Base-by-base conservation (phyloP, 257 asterid species). In the Solanum megistacrolobum region DNA sequence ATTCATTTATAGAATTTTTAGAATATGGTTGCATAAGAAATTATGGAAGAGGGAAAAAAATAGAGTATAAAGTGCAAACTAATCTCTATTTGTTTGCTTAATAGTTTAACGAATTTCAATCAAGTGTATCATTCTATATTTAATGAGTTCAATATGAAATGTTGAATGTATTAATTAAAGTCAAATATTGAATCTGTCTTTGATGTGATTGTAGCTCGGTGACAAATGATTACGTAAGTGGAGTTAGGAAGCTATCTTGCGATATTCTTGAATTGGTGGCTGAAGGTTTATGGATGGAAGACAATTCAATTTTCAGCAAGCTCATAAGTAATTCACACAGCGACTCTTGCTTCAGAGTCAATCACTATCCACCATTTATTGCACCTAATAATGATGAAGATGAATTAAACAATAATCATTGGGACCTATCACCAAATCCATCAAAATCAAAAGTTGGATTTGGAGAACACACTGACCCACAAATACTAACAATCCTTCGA, bases 381-480 rank as follows among this genome's bases (percentile, higher is more conserved):
- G 14, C 66, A 79, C 68, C 68, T 43, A 81, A 41, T 62, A 2
- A 11, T 66, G 3, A 39, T 78, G 23, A 41, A 12, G 13, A 41
- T 41, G 62, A 78, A 39, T 7, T 12, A 5, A 27, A 6, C 13
- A 10, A 36, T 7, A 43, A 78, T 43, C 23, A 46, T 27, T 43
- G 39, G 66, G 85, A 27, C 84, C 88, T 7, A n/a, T 34, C 81
- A n/a, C 12, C 10, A 2, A 25, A 41, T 52, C 88, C 38, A 27
- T 68, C 89, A n/a, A 90, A 92, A 58, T 32, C 55, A 20, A 88
- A 96, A n/a, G 87, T 96, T 35, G 97, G 98, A 6, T 96, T 96
- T 38, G 98, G 98, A 12, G 98, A 96, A 85, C 98, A 96, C 72
- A 92, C 98, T 1, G 98, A 96, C 84, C 98, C 98, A 81, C 98